Percentiles rank a stretch among this genome's conserved stretches.
Evolutionary conservation across 2,329 filamentous ascomycete genomes (phyloP).

Genomic region (Fusarium nisikadoi): DNA sequence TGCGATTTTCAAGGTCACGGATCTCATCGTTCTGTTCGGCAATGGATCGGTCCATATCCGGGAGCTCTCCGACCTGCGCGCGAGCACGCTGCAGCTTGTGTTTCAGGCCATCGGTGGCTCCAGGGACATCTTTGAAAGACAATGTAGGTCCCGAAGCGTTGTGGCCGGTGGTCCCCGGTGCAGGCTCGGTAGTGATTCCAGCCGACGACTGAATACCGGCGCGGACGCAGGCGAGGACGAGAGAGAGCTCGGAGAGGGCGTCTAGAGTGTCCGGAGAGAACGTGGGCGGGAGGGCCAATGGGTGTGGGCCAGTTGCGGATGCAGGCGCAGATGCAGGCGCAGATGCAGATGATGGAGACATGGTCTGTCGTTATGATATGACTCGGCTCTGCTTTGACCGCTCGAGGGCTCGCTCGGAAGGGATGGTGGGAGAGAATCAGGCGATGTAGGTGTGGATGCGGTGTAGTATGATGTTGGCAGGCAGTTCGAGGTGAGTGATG

Average conservation of each 20-base stretch:
- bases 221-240: constrained; percentile 80
- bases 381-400: constrained; percentile 15
- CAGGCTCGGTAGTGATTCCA: constrained; percentile 53
- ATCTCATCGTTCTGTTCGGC: constrained; percentile 80
- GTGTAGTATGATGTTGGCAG: constrained; percentile 18
- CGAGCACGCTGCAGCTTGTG: constrained; percentile 85
- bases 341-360: constrained; percentile 45
- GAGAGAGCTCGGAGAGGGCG: constrained; percentile 82
- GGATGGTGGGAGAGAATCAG: constrained; percentile 20
- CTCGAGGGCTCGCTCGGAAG: constrained; percentile 9
- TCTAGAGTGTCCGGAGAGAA: constrained; percentile 87
- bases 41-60: constrained; percentile 74
- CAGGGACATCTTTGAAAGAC: constrained; percentile 78
- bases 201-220: constrained; percentile 56
- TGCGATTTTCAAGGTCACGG: constrained; percentile 69
- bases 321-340: constrained; percentile 39
- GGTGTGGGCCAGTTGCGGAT: constrained; percentile 47
- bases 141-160: constrained; percentile 52
- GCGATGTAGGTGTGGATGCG: constrained; percentile 28
- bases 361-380: constrained; percentile 26
- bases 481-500: constrained; percentile 3
- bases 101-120: constrained; percentile 81
- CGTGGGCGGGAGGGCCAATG: constrained; percentile 66
- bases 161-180: constrained; percentile 49
- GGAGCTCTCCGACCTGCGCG: constrained; percentile 70